These are phyloP conservation scores for Ruellia speciosa DNA, from an alignment of 305 asterid genomes.

Conservation along the genomic window DNA sequence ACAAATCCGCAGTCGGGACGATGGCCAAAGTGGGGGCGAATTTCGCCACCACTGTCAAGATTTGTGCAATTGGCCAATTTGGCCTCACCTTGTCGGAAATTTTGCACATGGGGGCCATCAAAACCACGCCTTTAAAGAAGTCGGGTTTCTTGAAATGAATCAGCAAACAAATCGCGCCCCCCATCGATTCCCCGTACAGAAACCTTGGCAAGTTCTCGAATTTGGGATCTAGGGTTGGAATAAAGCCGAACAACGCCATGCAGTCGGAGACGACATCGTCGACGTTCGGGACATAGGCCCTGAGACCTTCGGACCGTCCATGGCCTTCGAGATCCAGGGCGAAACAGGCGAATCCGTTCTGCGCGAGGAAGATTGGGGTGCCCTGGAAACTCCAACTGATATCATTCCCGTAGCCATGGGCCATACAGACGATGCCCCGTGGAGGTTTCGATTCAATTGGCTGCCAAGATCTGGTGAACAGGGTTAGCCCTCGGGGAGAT, in stretches of 20 bases:
- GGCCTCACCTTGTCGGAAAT: constrained; percentile 79
- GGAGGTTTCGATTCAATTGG: constrained; percentile 40
- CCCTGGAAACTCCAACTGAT: constrained; percentile 93
- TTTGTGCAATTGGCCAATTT: constrained; percentile 64
- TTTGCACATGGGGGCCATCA: constrained; percentile 83
- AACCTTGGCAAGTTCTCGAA: constrained; percentile 34
- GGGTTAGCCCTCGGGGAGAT: constrained; percentile 61
- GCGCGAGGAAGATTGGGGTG: constrained; percentile 79
- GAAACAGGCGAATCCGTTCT: constrained; percentile 67
- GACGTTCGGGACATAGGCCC: constrained; percentile 67
- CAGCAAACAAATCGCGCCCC: constrained; percentile 76
- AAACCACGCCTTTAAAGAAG: constrained; percentile 51
- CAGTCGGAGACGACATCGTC: constrained; percentile 62
- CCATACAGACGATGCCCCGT: constrained; percentile 73
- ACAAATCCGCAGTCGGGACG: constrained; percentile 72
- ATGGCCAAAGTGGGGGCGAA: constrained; percentile 60
- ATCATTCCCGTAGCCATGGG: constrained; percentile 92
- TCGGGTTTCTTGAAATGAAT: constrained; percentile 43
- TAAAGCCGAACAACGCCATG: constrained; percentile 36
- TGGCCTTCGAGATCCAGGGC: constrained; percentile 92
- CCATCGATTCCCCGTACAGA: constrained; percentile 82
- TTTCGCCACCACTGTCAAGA: constrained; percentile 42
- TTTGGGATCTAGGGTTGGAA: constrained; percentile 29
- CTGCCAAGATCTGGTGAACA: constrained; percentile 80
- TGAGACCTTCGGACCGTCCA: constrained; percentile 74